Conservation (phyloP, 306 rosid species). For the Herpetospermum pedunculosum region DNA sequence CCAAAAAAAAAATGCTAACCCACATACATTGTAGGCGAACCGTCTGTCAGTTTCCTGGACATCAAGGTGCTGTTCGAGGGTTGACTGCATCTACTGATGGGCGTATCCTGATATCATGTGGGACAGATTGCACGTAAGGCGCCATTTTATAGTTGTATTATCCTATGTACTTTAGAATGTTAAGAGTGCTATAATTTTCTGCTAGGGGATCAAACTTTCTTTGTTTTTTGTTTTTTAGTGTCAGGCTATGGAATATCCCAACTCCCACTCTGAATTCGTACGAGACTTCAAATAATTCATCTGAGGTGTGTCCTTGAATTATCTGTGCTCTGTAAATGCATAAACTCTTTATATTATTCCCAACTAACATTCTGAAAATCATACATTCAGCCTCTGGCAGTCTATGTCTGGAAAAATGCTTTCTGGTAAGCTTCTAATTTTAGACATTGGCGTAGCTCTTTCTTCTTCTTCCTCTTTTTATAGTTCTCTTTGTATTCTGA, state of each 20-base stretch:
- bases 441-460: neutral
- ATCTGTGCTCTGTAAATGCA: neutral
- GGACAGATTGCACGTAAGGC: constrained; percentile 81
- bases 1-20: neutral
- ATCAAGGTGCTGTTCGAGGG: constrained; percentile 85
- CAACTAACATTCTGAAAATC: constrained; percentile 16
- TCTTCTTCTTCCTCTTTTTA: neutral
- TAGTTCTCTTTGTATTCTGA: neutral
- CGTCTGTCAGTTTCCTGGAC: constrained; percentile 76
- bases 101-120: constrained; percentile 69
- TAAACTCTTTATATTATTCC: neutral
- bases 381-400: constrained; percentile 52
- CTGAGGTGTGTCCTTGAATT: constrained; percentile 32
- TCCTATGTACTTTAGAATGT: neutral
- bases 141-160: neutral
- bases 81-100: constrained; percentile 73
- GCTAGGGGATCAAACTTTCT: constrained; percentile 11
- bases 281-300: constrained; percentile 25
- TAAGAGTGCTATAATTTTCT: neutral
- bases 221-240: constrained; percentile 26
- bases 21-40: constrained; percentile 30
- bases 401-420: constrained; percentile 63
- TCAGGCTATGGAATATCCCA: constrained; percentile 82
- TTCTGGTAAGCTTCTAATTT: constrained; percentile 44
- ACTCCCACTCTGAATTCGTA: constrained; percentile 32